Base-by-base conservation (phyloP, 495 filamentous ascomycete species). In the Echria macrotheca region DNA sequence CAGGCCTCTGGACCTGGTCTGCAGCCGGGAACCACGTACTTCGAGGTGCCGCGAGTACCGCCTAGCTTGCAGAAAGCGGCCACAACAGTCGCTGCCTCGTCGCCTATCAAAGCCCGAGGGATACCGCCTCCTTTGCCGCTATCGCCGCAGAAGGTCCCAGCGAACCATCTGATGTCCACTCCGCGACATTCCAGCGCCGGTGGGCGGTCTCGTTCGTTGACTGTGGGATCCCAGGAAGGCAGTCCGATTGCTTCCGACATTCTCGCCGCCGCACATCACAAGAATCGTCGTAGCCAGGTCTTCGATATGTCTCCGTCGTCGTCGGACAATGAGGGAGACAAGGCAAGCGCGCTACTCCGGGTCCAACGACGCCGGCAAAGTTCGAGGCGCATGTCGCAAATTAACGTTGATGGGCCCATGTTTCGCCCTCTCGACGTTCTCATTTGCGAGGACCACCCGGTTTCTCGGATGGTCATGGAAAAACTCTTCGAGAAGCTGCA, bases 381-480 rank as follows among this genome's bases (percentile, higher is more conserved):
- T 60, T 94, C 93, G 18, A 74, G 93, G 23, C 82, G 93, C 32
- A 80, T 96, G 69, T 98, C 93, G 1, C 87, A 91, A 53, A 87
- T 97, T 48, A 87, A 80, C 47, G 60, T 93, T 25, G 75, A 80
- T 24, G 86, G 87, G 0, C 94, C 94, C 10, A 69, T 82, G 28
- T 98, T 96, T 67, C 82, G 94, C 17, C 88, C 93, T 39, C 67
- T 98, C 31, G 90, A 98, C 67, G 85, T 98, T 15, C 76, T 98
- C 23, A 91, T 98, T 44, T 97, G 93, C 65, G 93, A 98, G 69
- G 94, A 97, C 64, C 93, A 97, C 61, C 94, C 94, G 1, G 89
- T 97, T n/a, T 96, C 91, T 12, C 80, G 90, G 37, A 75, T 97
- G 66, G 90, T 98, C 18, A 96, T 97, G 93, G 93, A 97, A 61